Conservation (phyloP, 148 eudicot species). For the Suaeda aralocaspica region DNA sequence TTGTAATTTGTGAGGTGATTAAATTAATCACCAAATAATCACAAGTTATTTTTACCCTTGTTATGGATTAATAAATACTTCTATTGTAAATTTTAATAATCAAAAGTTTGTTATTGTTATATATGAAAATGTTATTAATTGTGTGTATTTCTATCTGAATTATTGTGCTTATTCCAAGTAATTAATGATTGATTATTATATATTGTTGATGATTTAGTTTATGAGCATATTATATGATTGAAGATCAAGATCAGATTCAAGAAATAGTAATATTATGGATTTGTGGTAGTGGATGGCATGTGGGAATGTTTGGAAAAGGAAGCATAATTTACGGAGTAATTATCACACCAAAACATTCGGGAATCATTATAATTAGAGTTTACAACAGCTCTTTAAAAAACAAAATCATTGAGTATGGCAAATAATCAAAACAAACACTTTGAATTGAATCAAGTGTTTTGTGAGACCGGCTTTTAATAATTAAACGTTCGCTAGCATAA, state of each 20-base stretch:
- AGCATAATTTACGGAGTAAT: background rate
- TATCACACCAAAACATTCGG: too few relatives aligned
- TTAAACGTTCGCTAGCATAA: too few relatives aligned
- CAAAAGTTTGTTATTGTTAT: background rate
- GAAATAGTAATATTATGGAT: too few relatives aligned
- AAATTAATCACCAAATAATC: too few relatives aligned
- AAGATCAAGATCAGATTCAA: too few relatives aligned
- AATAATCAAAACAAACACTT: too few relatives aligned
- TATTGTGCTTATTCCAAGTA: background rate
- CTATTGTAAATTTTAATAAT: background rate
- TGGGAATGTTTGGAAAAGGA: background rate
- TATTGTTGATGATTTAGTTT: too few relatives aligned
- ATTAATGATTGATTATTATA: too few relatives aligned
- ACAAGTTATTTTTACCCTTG: conserved; percentile 12
- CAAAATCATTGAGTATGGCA: background rate
- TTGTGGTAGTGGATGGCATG: background rate
- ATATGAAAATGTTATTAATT: background rate
- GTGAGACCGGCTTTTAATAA: too few relatives aligned
- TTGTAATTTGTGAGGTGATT: conserved; percentile 5
- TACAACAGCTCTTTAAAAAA: background rate
- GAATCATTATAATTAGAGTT: too few relatives aligned
- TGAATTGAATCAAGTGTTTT: too few relatives aligned
- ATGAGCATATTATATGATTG: too few relatives aligned
- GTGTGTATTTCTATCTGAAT: background rate
- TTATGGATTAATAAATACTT: background rate